Conservation (phyloP, 2,329 filamentous ascomycete genomes). For the Blastomyces silverae region DNA sequence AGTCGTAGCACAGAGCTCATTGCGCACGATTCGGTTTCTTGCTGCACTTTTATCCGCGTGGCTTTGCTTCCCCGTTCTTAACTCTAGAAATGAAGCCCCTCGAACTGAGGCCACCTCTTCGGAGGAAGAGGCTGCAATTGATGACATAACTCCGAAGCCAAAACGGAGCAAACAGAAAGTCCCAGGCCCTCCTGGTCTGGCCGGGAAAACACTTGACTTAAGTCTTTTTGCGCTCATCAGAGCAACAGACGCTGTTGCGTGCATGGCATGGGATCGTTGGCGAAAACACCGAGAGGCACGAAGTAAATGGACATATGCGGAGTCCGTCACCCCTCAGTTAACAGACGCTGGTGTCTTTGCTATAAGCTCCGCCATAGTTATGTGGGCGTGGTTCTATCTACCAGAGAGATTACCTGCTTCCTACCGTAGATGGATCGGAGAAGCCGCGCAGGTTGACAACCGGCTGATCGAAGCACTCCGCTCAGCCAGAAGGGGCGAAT, state of each 20-base stretch:
- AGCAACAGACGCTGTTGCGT: constrained; percentile 64
- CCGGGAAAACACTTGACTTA: constrained; percentile 71
- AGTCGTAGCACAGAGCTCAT: constrained; percentile 7
- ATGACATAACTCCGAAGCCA: constrained; percentile 6
- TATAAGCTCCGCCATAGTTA: constrained; percentile 64
- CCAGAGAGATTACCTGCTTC: constrained; percentile 62
- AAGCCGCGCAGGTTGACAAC: constrained; percentile 65
- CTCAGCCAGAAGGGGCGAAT: constrained; percentile 54
- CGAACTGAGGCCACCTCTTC: constrained; percentile 7
- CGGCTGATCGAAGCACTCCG: constrained; percentile 69
- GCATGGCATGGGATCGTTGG: constrained; percentile 56
- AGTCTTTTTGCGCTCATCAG: constrained; percentile 70
- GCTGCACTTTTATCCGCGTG: constrained; percentile 46
- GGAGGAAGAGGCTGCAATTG: constrained; percentile 15
- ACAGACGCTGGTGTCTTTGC: constrained; percentile 68
- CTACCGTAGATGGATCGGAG: constrained; percentile 76
- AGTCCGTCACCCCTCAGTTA: constrained; percentile 39
- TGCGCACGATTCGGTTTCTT: constrained; percentile 34
- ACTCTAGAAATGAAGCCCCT: constrained; percentile 31
- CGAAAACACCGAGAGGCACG: constrained; percentile 30
- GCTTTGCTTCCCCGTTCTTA: constrained; percentile 45
- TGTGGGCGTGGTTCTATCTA: constrained; percentile 83
- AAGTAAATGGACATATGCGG: constrained; percentile 32
- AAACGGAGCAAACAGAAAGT: constrained; percentile 17
- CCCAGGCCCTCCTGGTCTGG: constrained; percentile 36